Evolutionary conservation across 495 filamentous ascomycete species (phyloP).

Genomic region (Opeltia flavorubescens): DNA sequence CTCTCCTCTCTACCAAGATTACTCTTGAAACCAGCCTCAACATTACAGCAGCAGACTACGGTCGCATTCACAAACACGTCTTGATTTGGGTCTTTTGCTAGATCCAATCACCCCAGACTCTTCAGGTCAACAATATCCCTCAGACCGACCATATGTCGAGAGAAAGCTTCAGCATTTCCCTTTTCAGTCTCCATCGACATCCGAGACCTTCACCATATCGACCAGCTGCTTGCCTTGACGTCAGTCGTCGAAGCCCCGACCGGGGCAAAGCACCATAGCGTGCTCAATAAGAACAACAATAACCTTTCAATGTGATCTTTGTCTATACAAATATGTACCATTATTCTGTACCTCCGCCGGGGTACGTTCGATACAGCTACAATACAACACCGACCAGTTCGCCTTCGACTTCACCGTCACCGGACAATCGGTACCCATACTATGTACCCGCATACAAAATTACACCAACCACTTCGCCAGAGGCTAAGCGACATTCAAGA

Average conservation of each 20-base stretch:
- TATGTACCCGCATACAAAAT: conserved; percentile 15
- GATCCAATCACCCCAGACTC: conserved; percentile 1
- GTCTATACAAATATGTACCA: conserved; percentile 30
- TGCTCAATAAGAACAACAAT: conserved; percentile 6
- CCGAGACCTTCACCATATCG: conserved; percentile 5
- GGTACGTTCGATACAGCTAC: conserved; percentile 37
- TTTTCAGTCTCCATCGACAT: conserved; percentile 11
- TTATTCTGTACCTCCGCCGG: conserved; percentile 32
- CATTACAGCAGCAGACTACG: neutral
- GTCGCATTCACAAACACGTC: neutral
- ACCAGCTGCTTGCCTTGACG: conserved; percentile 1
- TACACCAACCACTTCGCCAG: conserved; percentile 6
- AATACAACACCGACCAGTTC: conserved; percentile 36
- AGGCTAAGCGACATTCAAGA: conserved; percentile 11
- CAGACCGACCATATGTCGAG: conserved; percentile 18
- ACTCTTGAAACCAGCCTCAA: neutral
- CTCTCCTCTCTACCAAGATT: neutral
- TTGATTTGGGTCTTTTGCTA: conserved; percentile 3
- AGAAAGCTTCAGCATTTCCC: conserved; percentile 12
- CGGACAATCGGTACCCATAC: conserved; percentile 11
- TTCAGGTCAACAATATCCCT: neutral
- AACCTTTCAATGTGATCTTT: conserved; percentile 5
- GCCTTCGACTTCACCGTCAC: conserved; percentile 20
- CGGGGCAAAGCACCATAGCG: conserved; percentile 11
- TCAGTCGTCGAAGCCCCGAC: conserved; percentile 7